Percentiles rank a stretch among this genome's conserved stretches.
Evolutionary conservation across 495 filamentous ascomycete species (phyloP).

Genomic region (Aspergillus campestris): DNA sequence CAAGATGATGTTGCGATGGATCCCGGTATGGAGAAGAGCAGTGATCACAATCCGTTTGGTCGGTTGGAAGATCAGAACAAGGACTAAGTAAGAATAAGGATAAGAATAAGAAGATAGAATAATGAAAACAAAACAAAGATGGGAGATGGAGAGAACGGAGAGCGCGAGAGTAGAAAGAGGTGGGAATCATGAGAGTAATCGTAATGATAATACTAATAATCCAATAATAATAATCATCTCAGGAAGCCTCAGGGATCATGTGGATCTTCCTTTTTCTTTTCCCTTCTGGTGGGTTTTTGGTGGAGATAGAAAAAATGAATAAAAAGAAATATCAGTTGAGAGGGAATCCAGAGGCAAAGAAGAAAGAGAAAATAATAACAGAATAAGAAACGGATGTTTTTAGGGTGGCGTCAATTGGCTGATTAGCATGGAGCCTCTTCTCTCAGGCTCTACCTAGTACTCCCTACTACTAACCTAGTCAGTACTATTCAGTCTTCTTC

Average conservation of each 20-base stretch:
- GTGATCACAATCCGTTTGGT: conserved; percentile 13
- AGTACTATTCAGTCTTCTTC: neutral
- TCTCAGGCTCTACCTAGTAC: neutral
- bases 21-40: conserved; percentile 18
- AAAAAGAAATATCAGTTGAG: neutral
- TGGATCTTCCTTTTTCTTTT: conserved; percentile 14
- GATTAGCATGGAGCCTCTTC: conserved; percentile 5
- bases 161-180: neutral
- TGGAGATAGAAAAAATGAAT: neutral
- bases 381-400: conserved; percentile 16
- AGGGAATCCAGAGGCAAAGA: no score
- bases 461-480: no score
- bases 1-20: conserved; percentile 13
- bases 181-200: conserved; percentile 12
- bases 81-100: conserved; percentile 10
- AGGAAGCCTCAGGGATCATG: conserved; percentile 24
- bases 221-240: conserved; percentile 10
- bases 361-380: neutral
- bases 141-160: conserved; percentile 12
- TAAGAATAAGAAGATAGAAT: conserved; percentile 6
- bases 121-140: neutral
- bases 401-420: conserved; percentile 18
- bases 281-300: conserved; percentile 11
- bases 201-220: conserved; percentile 13
- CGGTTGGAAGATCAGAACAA: conserved; percentile 3